These are phyloP conservation scores for Suillus occidentalis DNA, from an alignment of 768 basidiomycete species.

Conservation along the genomic window DNA sequence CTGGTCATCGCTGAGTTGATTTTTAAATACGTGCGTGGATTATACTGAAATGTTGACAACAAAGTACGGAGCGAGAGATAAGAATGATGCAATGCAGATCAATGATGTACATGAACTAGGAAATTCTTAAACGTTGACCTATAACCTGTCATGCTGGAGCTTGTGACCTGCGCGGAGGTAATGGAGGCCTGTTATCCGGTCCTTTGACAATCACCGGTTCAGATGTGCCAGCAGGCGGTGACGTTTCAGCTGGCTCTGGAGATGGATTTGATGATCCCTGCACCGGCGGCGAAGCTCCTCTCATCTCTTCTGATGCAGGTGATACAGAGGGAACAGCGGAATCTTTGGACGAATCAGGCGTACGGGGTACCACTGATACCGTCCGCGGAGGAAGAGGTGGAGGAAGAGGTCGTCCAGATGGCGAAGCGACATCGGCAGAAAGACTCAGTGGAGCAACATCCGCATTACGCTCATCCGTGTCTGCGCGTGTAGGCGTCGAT, in stretches of 20 bases:
- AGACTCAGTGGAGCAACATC: slow-evolving; percentile 32
- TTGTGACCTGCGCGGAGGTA: slow-evolving; percentile 34
- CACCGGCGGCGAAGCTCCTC: slow-evolving; percentile 28
- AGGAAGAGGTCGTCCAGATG: slow-evolving; percentile 31
- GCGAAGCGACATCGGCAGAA: slow-evolving; percentile 19
- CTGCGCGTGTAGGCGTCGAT: slow-evolving; percentile 8
- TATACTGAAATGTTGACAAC: slow-evolving; percentile 4
- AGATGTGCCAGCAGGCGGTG: slow-evolving; percentile 6
- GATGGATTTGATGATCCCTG: slow-evolving; percentile 11
- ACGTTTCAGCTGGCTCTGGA: slow-evolving; percentile 6
- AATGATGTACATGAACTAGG: slow-evolving; percentile 1
- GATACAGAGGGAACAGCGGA: slow-evolving; percentile 23
- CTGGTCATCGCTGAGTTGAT: background rate
- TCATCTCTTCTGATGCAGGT: slow-evolving; percentile 48
- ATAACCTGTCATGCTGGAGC: slow-evolving; percentile 13
- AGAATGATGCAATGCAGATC: slow-evolving; percentile 2
- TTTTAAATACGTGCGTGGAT: slow-evolving; percentile 6
- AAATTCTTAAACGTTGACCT: background rate
- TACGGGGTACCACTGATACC: slow-evolving; percentile 31
- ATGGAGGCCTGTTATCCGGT: slow-evolving; percentile 27
- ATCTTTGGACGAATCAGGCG: slow-evolving; percentile 26
- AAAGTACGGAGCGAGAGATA: background rate
- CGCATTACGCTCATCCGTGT: slow-evolving; percentile 24
- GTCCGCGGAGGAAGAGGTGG: slow-evolving; percentile 46
- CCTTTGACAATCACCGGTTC: slow-evolving; percentile 4